phyloP scores from a whole-genome alignment of 345 rosid species.

The Boechera stricta region DNA sequence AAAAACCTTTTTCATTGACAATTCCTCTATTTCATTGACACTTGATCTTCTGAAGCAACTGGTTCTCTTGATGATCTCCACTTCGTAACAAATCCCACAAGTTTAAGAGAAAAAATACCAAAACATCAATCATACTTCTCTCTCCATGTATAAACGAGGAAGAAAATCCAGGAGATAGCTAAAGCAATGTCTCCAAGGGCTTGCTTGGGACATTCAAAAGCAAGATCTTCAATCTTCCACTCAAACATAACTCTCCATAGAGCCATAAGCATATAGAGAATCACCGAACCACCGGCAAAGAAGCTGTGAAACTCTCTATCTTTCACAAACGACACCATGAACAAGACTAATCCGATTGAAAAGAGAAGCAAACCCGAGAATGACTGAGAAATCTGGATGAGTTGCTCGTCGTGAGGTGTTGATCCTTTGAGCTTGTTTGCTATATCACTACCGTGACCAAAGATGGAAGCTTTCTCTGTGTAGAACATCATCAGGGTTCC shows the following conservation, averaged over 20 bases:
- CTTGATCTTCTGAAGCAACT: constrained; percentile 24
- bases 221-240: constrained; percentile 71
- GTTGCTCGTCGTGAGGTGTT: constrained; percentile 86
- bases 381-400: constrained; percentile 83
- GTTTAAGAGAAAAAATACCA: background rate
- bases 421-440: constrained; percentile 82
- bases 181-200: constrained; percentile 73
- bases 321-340: constrained; percentile 86
- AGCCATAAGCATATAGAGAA: constrained; percentile 74
- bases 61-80: constrained; percentile 8
- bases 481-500: constrained; percentile 87
- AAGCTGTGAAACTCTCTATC: constrained; percentile 81
- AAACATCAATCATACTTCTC: constrained; percentile 81
- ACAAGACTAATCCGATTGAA: constrained; percentile 67
- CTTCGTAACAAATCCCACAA: constrained; percentile 6
- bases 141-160: constrained; percentile 86
- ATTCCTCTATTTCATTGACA: constrained; percentile 18
- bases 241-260: constrained; percentile 80
- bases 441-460: constrained; percentile 64
- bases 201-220: constrained; percentile 68
- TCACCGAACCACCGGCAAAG: constrained; percentile 79
- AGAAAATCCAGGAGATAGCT: constrained; percentile 83
- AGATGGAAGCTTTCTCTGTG: constrained; percentile 64
- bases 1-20: constrained; percentile 4
- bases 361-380: constrained; percentile 92